Base-by-base conservation (phyloP, 495 filamentous ascomycete species). In the Rostrohypoxylon terebratum region DNA sequence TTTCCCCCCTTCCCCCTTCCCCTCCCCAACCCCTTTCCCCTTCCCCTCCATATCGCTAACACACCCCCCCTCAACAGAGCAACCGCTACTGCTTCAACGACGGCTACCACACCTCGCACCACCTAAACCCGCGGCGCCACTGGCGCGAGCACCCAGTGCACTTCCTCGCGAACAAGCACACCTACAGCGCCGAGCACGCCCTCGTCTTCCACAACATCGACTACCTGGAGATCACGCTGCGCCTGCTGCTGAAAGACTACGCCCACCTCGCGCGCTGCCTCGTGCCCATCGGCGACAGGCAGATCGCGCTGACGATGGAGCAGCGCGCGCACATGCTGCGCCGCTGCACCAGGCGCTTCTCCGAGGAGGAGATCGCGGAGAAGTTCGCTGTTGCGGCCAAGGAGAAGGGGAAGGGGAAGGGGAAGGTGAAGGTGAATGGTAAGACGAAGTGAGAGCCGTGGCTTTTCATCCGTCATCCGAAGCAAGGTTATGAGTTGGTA, bases 11-110 rank as follows among this genome's bases (percentile, higher is more conserved):
- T 16, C 66, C 16, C 71, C 14, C 47, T 21, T 55, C 10, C 33
- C 45, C 20, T 14, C n/a, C 38, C 57, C 23, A 40, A 40, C 23
- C 63, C 14, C 10, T 9, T 20, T 13, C 42, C 57, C 62, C 65
- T 45, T 47, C 0, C 25, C 33, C 25, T 76, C 18, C 64, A n/a
- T 25, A 28, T 4, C 1, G 4, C 62, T 71, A 45, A 68, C 42
- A 50, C 42, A 21, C 5, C 4, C 3, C 9, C 5, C 4, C 3
- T 5, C 31, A 60, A 58, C 36, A 79, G 90, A 89, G 85, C 69
- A 93, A 93, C 78, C 87, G 91, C 21, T 89, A 87, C 81, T 92
- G 88, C 72, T 93, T 87, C 83, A 93, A 93, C 75, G 91, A 93
- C 75, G 91, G 91, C 59, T 93, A 92, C 77, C 91, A 93, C 77